Evolutionary conservation across 345 rosid genomes (phyloP), one percentile per base, ranked within the genome.

Genomic region (Linum lewisii): DNA sequence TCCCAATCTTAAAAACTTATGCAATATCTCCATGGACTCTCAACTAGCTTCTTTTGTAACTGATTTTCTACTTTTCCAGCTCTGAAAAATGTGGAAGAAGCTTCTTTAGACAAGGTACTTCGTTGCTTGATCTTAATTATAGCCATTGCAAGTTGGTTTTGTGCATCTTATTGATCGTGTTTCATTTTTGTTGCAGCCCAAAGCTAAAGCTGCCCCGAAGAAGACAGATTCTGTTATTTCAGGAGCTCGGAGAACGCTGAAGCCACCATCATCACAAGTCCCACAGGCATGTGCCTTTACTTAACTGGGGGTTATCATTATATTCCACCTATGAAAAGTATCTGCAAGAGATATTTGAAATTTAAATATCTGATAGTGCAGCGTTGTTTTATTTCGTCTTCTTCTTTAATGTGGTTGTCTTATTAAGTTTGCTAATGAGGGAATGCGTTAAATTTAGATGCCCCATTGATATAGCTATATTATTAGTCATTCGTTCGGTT

Each of bases 101-200:
- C 74, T 62, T 72, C 81, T 64, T 72, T 52, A 58, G 68, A 76
- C 66, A 85, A 78, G 81, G 99, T 87, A 66, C 70, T 58, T 69
- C 53, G 61, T 59, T 61, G 51, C 14, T 21, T 66, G 51, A 56
- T 56, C 32, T 62, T 26, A 50, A 54, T 66, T 63, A 42, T 67
- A 57, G 24, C 44, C n/a, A 24, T 24, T 13, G 32, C 22, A 1
- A 65, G 22, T 15, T 19, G 63, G 63, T 52, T 57, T 19, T 57
- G 21, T 57, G 32, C 56, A 19, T 37, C 23, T 21, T 52, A 37
- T n/a, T 6, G 51, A 7, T 20, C 9, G 5, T 55, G 44, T 65
- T 54, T 61, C 52, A 20, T 70, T 61, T 62, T 32, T 29, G 50
- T 65, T 57, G 59, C 72, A 89, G 95, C 32, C 66, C 57, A 81